Base-by-base conservation (phyloP, 306 rosid genomes). In the Medicago ruthenica region DNA sequence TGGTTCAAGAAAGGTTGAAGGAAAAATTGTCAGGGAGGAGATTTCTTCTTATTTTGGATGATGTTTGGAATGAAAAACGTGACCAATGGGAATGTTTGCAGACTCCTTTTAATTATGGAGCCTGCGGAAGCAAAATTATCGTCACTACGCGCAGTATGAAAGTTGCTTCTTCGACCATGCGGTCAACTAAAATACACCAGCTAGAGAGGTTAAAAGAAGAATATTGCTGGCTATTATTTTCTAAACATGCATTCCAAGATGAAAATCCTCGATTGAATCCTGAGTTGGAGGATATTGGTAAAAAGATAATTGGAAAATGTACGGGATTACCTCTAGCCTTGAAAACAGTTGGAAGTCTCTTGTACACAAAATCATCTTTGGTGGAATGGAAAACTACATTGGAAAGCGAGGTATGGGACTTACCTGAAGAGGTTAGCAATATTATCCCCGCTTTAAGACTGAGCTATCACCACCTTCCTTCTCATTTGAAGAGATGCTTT, bases 61-160 rank as follows among this genome's bases (percentile, higher is more conserved):
- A 44, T 5, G 1, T 44, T 44, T 44, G 50, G 50, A 44, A 44
- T 5, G 50, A 44, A 44, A 44, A 11, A 44, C 1, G 50, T 44
- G 50, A 44, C 22, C 9, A 44, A 5, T 75, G 70, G 71, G 63
- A 63, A 62, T 13, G 63, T 63, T 64, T 75, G 40, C 50, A 21
- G 11, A 20, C 53, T 48, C 79, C 79, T 8, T 21, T 75, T 10
- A 31, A 48, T 15, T 15, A 15, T 48, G 54, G 54, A 2, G 18
- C 54, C 15, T 18, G 5, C 0, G 54, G 54, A 34, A 62, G 79
- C 48, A 75, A 63, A 34, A 7, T 75, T 39, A 12, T 75, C 4
- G 71, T 48, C 10, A 63, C 78, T 6, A 74, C 78, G 2, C 71
- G 71, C 14, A 36, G 21, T 36, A 11, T 0, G 14, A 17, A 45